Conservation (phyloP, 2,329 filamentous ascomycete species). For the Fusarium sarcochroum region DNA sequence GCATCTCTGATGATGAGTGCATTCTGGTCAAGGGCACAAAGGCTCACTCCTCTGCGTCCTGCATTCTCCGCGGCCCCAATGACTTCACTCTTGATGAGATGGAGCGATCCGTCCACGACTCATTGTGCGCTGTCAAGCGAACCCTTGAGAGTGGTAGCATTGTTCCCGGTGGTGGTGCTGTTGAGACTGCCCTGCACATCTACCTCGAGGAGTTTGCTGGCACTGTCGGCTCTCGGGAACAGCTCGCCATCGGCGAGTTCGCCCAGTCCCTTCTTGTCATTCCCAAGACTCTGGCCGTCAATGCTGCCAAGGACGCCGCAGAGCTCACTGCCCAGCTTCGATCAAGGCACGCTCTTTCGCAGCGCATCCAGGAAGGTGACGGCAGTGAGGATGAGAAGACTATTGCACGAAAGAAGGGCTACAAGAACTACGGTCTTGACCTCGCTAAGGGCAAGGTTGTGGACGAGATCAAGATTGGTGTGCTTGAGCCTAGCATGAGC, state of each 20-base stretch:
- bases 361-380: constrained; percentile 90
- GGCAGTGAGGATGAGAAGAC: constrained; percentile 89
- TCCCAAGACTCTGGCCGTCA: constrained; percentile 96
- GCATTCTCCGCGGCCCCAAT: constrained; percentile 95
- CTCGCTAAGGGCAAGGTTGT: constrained; percentile 89
- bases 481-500: constrained; percentile 97
- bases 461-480: constrained; percentile 93
- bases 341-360: constrained; percentile 92
- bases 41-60: constrained; percentile 91
- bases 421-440: constrained; percentile 98
- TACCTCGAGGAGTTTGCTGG: constrained; percentile 99
- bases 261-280: constrained; percentile 94
- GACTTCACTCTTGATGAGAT: constrained; percentile 98
- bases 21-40: constrained; percentile 98
- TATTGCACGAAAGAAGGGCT: constrained; percentile 93
- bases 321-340: constrained; percentile 96
- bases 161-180: constrained; percentile 94
- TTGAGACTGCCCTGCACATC: constrained; percentile 99
- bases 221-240: constrained; percentile 95
- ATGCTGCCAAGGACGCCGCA: constrained; percentile 95
- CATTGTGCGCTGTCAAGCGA: constrained; percentile 95
- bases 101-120: constrained; percentile 98
- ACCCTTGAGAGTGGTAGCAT: constrained; percentile 97
- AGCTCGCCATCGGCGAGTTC: constrained; percentile 97
- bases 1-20: constrained; percentile 98